A percentile compares a stretch with the other conserved stretches of the same genome.
Evolutionary conservation across 805 yeast species (phyloP).

Genomic region (Candida pini): DNA sequence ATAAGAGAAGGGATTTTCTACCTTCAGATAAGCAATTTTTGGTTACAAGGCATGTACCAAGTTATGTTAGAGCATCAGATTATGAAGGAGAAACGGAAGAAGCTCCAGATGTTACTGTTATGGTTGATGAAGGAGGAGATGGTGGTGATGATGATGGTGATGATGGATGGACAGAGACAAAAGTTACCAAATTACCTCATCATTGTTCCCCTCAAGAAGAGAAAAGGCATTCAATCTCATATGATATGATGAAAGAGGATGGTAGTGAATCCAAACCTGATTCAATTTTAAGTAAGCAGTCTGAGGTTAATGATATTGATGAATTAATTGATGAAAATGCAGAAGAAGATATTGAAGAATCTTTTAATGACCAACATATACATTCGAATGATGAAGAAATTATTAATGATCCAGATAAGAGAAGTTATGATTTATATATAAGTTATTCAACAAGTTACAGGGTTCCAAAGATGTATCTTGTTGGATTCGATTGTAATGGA

Average conservation of each 20-base stretch:
- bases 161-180: conserved; percentile 57
- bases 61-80: conserved; percentile 62
- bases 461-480: conserved; percentile 90
- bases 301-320: conserved; percentile 38
- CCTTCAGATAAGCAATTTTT: conserved; percentile 85
- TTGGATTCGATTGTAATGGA: conserved; percentile 81
- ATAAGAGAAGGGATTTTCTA: conserved; percentile 58
- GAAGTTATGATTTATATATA: conserved; percentile 85
- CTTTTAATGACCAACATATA: too few species aligned
- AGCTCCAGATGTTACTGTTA: conserved; percentile 23
- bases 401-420: conserved; percentile 35
- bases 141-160: conserved; percentile 33
- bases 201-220: conserved; percentile 20
- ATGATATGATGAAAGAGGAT: conserved; percentile 20
- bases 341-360: conserved; percentile 28
- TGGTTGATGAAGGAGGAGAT: conserved; percentile 1
- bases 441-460: conserved; percentile 92
- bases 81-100: conserved; percentile 32
- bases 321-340: conserved; percentile 31
- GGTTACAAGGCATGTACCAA: conserved; percentile 87
- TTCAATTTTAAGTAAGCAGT: conserved; percentile 14
- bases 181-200: conserved; percentile 10
- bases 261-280: conserved; percentile 5
- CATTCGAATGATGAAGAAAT: conserved; percentile 34
- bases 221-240: conserved; percentile 22